Percentiles rank a stretch among this genome's conserved stretches.
phyloP scores from a whole-genome alignment of 2,329 filamentous ascomycete genomes.

The Huntiella omanensis region DNA sequence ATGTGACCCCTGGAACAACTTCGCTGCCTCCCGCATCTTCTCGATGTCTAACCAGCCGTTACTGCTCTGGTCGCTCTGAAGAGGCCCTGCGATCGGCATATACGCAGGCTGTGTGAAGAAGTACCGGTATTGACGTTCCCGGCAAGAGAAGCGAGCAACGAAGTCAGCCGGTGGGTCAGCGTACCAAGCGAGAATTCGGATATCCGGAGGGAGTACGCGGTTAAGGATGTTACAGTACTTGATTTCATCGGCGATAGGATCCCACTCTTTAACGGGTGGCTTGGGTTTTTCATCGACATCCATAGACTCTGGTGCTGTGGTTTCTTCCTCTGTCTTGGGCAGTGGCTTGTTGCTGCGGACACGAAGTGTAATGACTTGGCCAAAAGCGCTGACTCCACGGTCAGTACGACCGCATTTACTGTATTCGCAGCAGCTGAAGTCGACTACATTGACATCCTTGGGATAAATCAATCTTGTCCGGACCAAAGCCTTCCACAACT shows the following conservation, averaged over 20 bases:
- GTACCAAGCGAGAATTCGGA: conserved; percentile 85
- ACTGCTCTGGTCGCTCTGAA: conserved; percentile 14
- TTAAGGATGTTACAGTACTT: conserved; percentile 73
- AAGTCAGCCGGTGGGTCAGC: conserved; percentile 62
- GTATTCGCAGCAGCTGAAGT: conserved; percentile 75
- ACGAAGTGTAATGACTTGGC: conserved; percentile 72
- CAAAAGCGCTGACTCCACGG: conserved; percentile 85
- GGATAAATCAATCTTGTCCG: conserved; percentile 70
- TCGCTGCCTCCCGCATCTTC: conserved; percentile 69
- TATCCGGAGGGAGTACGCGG: conserved; percentile 70
- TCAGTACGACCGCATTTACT: conserved; percentile 92
- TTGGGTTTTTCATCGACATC: conserved; percentile 8
- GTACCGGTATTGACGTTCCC: conserved; percentile 81
- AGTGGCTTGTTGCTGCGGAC: conserved; percentile 63
- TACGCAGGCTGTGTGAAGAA: conserved; percentile 95
- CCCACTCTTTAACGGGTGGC: conserved; percentile 24
- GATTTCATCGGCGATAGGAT: conserved; percentile 63
- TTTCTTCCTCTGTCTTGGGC: conserved; percentile 14
- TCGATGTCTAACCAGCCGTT: conserved; percentile 69
- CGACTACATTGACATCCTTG: conserved; percentile 39
- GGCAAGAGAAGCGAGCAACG: conserved; percentile 81
- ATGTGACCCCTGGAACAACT: conserved; percentile 61
- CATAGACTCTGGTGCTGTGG: conserved; percentile 7
- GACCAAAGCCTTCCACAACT: conserved; percentile 76
- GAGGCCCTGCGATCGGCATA: conserved; percentile 28